phyloP scores from a whole-genome alignment of 192 early-diverging fungal species.

The Podila verticillata region DNA sequence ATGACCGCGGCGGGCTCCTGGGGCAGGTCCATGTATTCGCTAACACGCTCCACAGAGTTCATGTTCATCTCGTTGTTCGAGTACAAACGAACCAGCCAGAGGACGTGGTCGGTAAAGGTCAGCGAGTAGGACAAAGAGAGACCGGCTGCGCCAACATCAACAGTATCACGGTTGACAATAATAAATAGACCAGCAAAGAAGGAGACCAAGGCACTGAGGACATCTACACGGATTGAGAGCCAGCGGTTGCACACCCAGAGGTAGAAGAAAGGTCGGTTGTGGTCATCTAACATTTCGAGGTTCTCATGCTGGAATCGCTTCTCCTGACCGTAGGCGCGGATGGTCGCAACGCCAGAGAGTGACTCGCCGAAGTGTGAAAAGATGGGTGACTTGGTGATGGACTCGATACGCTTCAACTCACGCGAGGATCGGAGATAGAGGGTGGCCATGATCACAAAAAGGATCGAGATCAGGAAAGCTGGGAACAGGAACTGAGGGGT shows the following conservation, averaged over 20 bases:
- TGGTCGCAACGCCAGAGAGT: slow-evolving; percentile 77
- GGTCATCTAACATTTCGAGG: slow-evolving; percentile 66
- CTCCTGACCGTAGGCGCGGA: slow-evolving; percentile 82
- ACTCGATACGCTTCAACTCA: slow-evolving; percentile 90
- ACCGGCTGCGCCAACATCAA: slow-evolving; percentile 84
- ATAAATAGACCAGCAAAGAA: slow-evolving; percentile 76
- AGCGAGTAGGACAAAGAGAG: slow-evolving; percentile 85
- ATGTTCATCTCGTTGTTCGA: slow-evolving; percentile 85
- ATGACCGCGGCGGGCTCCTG: slow-evolving; percentile 78
- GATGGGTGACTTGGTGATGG: slow-evolving; percentile 55
- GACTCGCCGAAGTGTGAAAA: slow-evolving; percentile 87
- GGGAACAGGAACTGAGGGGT: slow-evolving; percentile 53
- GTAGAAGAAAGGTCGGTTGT: slow-evolving; percentile 82
- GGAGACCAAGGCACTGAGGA: slow-evolving; percentile 74
- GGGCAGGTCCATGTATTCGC: slow-evolving; percentile 83
- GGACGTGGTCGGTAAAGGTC: slow-evolving; percentile 79
- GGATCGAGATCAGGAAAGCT: slow-evolving; percentile 48
- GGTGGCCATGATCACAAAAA: slow-evolving; percentile 69
- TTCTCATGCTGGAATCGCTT: slow-evolving; percentile 72
- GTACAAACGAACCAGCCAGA: slow-evolving; percentile 82
- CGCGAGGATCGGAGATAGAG: slow-evolving; percentile 81
- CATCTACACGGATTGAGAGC: slow-evolving; percentile 81
- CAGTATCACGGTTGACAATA: slow-evolving; percentile 50
- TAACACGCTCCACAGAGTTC: slow-evolving; percentile 86
- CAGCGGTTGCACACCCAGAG: slow-evolving; percentile 84